Evolutionary conservation across 306 rosid genomes (phyloP), one percentile per base, ranked within the genome.

Genomic region (Dryas alaskensis): DNA sequence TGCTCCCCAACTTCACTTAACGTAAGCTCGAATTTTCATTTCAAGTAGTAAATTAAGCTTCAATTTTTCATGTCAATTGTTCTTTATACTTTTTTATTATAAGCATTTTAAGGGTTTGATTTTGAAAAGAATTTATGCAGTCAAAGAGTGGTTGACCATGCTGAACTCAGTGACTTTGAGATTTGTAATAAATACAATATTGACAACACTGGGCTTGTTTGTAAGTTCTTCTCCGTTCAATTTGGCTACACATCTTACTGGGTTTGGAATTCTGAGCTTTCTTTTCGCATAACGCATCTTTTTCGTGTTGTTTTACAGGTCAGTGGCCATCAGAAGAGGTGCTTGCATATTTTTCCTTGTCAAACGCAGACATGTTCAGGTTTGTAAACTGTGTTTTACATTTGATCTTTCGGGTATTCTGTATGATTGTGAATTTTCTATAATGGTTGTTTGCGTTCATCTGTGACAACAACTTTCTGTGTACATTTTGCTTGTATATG

Each of bases 321-420:
- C 89, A 83, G 82, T 94, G 98, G 98, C 98, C 98, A 4, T 91
- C 97, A 67, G 98, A 94, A 88, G 96, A 91, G 72, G 92, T 88
- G 74, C 98, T 94, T 79, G 96, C 97, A 48, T 88, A 87, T 73
- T 91, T 85, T 84, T 89, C 96, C 81, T 79, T 87, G 84, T 84
- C 85, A 48, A 81, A 85, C 44, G 69, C 86, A 43, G 87, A 88
- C 66, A 74, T 81, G 67, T 91, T 94, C 84, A 91, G 96, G 98
- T 91, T 78, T 63, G 63, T 68, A 66, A 39, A 31, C 37, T 69
- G 40, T 10, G 37, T 55, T 63, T 62, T 49, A n/a, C 67, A 25
- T 39, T 31, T 77, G 31, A 46, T 75, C 73, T 65, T 55, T 75
- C 45, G 59, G 73, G 45, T 27, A 22, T 70, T 45, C 65, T 22